Evolutionary conservation across 1,139 yeast species (phyloP), one percentile per base, ranked within the genome.

Genomic region (Yamadazyma triangularis): DNA sequence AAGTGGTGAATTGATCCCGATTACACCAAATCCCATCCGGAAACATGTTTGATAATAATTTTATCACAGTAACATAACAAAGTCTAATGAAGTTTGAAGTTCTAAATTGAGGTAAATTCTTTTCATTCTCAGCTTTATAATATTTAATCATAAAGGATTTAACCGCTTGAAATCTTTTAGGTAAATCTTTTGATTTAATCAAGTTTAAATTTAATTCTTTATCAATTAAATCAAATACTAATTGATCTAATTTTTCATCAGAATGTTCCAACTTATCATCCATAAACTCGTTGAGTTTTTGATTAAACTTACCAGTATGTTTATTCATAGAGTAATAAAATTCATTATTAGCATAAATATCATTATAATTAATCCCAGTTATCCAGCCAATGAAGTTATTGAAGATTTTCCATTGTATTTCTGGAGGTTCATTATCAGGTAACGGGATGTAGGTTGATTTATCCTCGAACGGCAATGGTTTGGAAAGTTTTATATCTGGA

Each of bases 11-110:
- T 38, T 67, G 69, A 24, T 39, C 36, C n/a, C 50, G 47, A 32
- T 58, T 61, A 32, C 62, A 58, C 69, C 70, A 68, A 23, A 68
- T 56, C 1, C 74, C 74, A 26, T 53, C 49, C 4, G 74, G 74
- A 38, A 67, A 68, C 62, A 67, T 60, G 36, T 60, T 62, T 12
- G 36, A 28, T 38, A 68, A 47, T 1, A 58, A 39, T 16, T 51
- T 47, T 38, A 65, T 58, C 7, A 65, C 64, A 1, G 73, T 67
- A 6, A 59, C 38, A 44, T 65, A 68, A 31, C 68, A 64, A 8
- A 63, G 38, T 30, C 63, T 47, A 15, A 66, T 26, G 32, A 62
- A 60, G 27, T 48, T 45, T 21, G 46, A 47, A 13, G 57, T 43
- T 18, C 41, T 38, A 36, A 51, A 58, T 7, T 39, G 34, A 2